Percentiles rank a stretch among this genome's conserved stretches.
These are phyloP conservation scores for Lagenidium sp. DNA, from an alignment of 352 stramenopile species.

Conservation along the genomic window DNA sequence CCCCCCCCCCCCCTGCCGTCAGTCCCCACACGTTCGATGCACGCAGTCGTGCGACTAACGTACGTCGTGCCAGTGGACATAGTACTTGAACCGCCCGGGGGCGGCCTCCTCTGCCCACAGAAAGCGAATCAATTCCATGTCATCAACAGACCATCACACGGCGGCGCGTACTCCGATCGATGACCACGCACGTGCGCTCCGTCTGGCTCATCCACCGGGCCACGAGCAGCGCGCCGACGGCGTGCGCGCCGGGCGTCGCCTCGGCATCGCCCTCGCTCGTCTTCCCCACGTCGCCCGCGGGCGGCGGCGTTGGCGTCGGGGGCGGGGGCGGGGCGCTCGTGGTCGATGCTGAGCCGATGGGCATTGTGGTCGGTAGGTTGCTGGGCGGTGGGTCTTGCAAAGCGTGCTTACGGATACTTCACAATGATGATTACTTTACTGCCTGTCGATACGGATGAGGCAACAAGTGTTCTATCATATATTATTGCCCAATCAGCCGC, in stretches of 20 bases:
- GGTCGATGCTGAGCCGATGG: too few species aligned
- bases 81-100: constrained; percentile 73
- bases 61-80: constrained; percentile 81
- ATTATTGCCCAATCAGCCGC: constrained; percentile 1
- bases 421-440: too few species aligned
- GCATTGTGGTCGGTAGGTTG: too few species aligned
- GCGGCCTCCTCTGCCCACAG: constrained; percentile 26
- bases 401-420: too few species aligned
- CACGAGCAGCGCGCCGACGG: constrained; percentile 51
- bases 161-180: constrained; percentile 51
- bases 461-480: too few species aligned
- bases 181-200: constrained; percentile 75
- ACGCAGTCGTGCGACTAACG: neutral
- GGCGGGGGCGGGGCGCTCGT: too few species aligned
- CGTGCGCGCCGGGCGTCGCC: constrained; percentile 20
- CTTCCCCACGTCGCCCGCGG: too few species aligned
- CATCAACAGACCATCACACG: neutral
- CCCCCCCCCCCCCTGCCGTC: constrained; percentile 26
- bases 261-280: constrained; percentile 11
- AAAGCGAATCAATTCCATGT: neutral
- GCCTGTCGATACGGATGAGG: too few species aligned
- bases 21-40: neutral
- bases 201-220: constrained; percentile 68
- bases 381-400: too few species aligned
- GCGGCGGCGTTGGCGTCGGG: too few species aligned